phyloP scores from a whole-genome alignment of 2,329 filamentous ascomycete genomes.

The Talaromyces sp. region DNA sequence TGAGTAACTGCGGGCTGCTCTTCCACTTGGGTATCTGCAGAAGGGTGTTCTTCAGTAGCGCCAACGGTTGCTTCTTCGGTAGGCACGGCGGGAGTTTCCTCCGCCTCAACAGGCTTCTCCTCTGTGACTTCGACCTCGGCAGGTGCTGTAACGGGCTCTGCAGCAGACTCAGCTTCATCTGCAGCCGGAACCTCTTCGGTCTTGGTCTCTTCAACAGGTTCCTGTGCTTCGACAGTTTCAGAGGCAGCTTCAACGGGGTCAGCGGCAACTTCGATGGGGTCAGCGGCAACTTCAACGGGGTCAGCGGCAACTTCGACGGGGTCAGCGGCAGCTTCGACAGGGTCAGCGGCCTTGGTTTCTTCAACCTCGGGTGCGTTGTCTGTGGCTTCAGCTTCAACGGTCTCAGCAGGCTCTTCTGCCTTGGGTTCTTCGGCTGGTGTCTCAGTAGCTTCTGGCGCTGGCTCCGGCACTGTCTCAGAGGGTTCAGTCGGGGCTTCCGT shows the following conservation, averaged over 20 bases:
- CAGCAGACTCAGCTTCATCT: slow-evolving; percentile 10
- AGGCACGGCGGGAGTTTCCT: not conserved
- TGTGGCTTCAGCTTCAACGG: not conserved
- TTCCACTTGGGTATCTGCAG: not conserved
- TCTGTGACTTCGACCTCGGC: not conserved
- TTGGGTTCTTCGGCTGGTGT: not conserved
- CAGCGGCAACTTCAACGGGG: not conserved
- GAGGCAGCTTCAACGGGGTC: slow-evolving; percentile 1
- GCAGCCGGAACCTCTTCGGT: slow-evolving; percentile 6
- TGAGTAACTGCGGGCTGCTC: slow-evolving; percentile 3
- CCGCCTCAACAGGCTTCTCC: not conserved
- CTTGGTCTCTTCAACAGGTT: not conserved
- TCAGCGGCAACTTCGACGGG: slow-evolving; percentile 2
- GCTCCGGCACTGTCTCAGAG: not conserved
- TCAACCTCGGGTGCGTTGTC: not conserved
- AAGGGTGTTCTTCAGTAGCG: not conserved
- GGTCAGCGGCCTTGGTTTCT: not conserved
- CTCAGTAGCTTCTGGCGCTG: not conserved
- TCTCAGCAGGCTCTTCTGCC: not conserved
- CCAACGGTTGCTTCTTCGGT: not conserved
- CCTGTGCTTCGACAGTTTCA: not conserved
- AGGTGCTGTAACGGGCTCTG: slow-evolving; percentile 7
- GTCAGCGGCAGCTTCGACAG: slow-evolving; percentile 3
- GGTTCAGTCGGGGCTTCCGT: not conserved
- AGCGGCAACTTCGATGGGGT: not conserved